These are phyloP conservation scores for Ganoderma lucidum DNA, from an alignment of 1,284 basidiomycete genomes.

Conservation along the genomic window DNA sequence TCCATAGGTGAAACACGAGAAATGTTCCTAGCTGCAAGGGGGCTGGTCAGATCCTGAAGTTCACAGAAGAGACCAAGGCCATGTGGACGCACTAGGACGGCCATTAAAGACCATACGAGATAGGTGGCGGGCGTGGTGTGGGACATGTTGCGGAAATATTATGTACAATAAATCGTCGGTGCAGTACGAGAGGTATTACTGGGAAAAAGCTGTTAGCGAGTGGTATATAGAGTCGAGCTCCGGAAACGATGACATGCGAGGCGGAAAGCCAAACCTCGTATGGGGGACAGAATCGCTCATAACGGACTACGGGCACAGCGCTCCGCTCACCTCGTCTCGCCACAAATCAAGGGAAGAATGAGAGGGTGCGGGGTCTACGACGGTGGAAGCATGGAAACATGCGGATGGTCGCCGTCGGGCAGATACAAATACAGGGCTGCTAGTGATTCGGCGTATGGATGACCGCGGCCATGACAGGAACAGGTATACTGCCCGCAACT, in stretches of 20 bases:
- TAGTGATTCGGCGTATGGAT: background rate
- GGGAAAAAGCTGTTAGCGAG: conserved; percentile 1
- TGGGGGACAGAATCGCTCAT: background rate
- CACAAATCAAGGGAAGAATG: background rate
- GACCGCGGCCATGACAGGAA: background rate
- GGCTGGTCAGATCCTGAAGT: background rate
- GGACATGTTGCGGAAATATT: conserved; percentile 53
- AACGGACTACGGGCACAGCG: background rate
- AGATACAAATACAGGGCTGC: background rate
- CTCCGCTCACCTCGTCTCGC: conserved; percentile 5
- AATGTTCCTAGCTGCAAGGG: conserved; percentile 63
- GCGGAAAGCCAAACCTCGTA: background rate
- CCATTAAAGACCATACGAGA: conserved; percentile 69
- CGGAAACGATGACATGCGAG: background rate
- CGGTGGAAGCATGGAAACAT: background rate
- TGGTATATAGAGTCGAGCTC: background rate
- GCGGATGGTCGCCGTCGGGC: background rate
- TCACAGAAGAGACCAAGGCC: background rate
- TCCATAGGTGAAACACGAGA: conserved; percentile 77
- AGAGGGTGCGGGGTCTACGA: background rate
- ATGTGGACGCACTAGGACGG: conserved; percentile 51
- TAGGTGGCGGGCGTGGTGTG: conserved; percentile 67
- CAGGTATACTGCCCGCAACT: background rate
- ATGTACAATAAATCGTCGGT: conserved; percentile 2
- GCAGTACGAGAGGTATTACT: conserved; percentile 10